Conservation (phyloP, 768 basidiomycete genomes). For the Xanthoconium purpureum region DNA sequence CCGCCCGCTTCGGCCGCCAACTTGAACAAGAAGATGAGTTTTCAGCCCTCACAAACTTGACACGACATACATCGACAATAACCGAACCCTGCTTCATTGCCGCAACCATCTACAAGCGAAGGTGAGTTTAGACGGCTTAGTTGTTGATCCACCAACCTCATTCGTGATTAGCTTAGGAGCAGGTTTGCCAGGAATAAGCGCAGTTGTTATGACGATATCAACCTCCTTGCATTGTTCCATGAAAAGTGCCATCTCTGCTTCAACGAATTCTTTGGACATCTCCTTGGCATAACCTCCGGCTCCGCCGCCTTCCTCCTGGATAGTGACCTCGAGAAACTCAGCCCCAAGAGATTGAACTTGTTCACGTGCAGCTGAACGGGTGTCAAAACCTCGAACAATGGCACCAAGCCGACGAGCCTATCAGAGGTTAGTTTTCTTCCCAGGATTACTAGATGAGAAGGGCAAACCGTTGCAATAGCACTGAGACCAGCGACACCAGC, state of each 20-base stretch:
- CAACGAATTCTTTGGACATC: conserved; percentile 88
- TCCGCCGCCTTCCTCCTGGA: conserved; percentile 80
- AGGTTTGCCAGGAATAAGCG: conserved; percentile 81
- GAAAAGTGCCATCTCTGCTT: conserved; percentile 86
- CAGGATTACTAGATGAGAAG: neutral
- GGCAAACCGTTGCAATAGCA: conserved; percentile 75
- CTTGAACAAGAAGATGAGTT: conserved; percentile 23
- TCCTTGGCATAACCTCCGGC: conserved; percentile 85
- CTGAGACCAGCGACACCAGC: conserved; percentile 87
- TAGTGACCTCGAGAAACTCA: conserved; percentile 79
- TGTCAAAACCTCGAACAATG: conserved; percentile 86
- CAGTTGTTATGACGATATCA: conserved; percentile 86
- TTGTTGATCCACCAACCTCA: conserved; percentile 37
- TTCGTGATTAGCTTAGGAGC: conserved; percentile 82
- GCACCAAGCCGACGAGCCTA: conserved; percentile 82
- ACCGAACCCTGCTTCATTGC: conserved; percentile 94
- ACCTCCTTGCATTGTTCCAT: conserved; percentile 86
- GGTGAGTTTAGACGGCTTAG: conserved; percentile 6
- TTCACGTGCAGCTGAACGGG: conserved; percentile 79
- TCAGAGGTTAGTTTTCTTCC: neutral
- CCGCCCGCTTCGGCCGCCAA: conserved; percentile 84
- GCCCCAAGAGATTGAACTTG: conserved; percentile 89
- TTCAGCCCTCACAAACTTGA: neutral
- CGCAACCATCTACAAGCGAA: conserved; percentile 57
- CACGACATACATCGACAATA: conserved; percentile 59